Evolutionary conservation across 495 filamentous ascomycete genomes (phyloP), one percentile per base, ranked within the genome.

Genomic region (Penicillium ucsense): DNA sequence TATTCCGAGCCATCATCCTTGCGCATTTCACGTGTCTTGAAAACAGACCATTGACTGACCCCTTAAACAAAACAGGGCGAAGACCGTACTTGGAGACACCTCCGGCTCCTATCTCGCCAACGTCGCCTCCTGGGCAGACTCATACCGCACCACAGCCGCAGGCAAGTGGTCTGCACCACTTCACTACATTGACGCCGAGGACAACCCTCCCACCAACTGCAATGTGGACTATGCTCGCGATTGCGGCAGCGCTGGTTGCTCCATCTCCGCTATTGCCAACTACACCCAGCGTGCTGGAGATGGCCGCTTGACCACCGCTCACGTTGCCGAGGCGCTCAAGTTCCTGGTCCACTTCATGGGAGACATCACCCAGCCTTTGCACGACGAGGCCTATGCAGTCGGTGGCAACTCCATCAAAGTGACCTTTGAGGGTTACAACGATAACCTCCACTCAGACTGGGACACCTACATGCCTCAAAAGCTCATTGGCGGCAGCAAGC

Each of bases 171-270:
- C 73, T 29, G 61, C 66, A 6, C 63, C 73, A 1, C 76, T 67
- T 46, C 82, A 85, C 60, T 83, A 69, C 55, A 80, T 84, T 55
- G 80, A 87, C 63, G 82, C 81, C 5, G 61, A 78, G 39, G 83
- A 87, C 52, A 62, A 66, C 39, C 83, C 83, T 34, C 73, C 79
- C 3, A 63, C 56, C 6, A 59, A 50, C 45, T 86, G 83, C 63
- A 68, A 73, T 43, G 74, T 86, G 12, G 56, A 75, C 34, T 73
- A 74, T 28, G 49, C 59, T 9, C 70, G 80, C 6, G 83, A 85
- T 56, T 87, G 83, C 55, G 71, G 68, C 7, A 49, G 45, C 4
- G 61, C 63, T 5, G 81, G 81, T 4, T 87, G 83, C 57, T 63
- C 78, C 37, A 70, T 86, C 30, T 65, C 63, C 33, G 83, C 83